Conservation (phyloP, 2,329 filamentous ascomycete genomes). For the Botrytis deweyae region DNA sequence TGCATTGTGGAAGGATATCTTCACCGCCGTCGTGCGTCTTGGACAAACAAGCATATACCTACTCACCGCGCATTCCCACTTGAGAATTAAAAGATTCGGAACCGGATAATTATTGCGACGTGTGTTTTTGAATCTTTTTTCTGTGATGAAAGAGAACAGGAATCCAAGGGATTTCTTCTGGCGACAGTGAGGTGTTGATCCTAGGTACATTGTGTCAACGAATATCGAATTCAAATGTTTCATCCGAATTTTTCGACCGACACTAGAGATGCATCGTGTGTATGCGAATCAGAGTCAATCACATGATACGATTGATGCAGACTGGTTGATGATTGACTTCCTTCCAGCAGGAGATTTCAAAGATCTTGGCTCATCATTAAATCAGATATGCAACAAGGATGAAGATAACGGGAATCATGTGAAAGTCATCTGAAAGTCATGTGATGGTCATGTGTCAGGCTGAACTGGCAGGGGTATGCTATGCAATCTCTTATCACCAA, state of each 20-base stretch:
- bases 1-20: background rate
- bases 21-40: background rate
- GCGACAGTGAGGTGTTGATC: background rate
- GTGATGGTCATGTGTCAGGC: background rate
- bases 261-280: background rate
- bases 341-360: background rate
- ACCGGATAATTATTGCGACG: background rate
- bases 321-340: background rate
- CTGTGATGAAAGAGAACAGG: background rate
- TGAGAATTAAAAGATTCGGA: background rate
- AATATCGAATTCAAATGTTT: background rate
- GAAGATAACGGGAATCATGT: background rate
- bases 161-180: background rate
- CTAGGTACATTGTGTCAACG: background rate
- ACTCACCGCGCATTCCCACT: conserved; percentile 2
- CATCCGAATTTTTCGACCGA: background rate
- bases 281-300: background rate
- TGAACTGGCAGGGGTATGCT: rapidly evolving
- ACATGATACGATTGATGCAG: background rate
- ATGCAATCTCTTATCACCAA: background rate
- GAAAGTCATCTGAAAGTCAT: background rate
- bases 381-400: background rate
- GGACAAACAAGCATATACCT: background rate
- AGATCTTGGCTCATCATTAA: background rate
- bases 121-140: background rate